Evolutionary conservation across 1,284 basidiomycete species (phyloP).

Genomic region (Pascua sp.): DNA sequence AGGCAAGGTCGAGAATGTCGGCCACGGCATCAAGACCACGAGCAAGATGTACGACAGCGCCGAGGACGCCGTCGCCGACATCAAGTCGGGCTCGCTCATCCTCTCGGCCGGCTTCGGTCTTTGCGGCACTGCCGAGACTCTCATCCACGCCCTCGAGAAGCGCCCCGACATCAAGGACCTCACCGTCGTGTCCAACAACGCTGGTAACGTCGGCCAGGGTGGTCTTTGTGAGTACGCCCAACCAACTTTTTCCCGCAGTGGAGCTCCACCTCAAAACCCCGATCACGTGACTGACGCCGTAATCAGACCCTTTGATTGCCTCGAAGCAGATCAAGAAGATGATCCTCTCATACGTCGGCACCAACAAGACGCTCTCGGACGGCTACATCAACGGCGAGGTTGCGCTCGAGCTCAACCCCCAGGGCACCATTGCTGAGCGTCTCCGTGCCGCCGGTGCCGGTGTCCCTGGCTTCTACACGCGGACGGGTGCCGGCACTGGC

Average conservation of each 20-base stretch:
- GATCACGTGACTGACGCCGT: neutral
- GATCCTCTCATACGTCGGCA: slow-evolving; percentile 81
- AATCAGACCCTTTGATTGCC: slow-evolving; percentile 69
- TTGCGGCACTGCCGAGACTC: slow-evolving; percentile 62
- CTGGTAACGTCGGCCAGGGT: slow-evolving; percentile 65
- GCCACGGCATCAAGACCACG: slow-evolving; percentile 27
- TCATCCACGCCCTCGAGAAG: slow-evolving; percentile 73
- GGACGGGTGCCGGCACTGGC: slow-evolving; percentile 83
- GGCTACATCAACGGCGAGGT: slow-evolving; percentile 78
- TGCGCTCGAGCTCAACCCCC: slow-evolving; percentile 81
- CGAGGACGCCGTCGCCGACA: slow-evolving; percentile 75
- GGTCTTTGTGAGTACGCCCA: slow-evolving; percentile 65
- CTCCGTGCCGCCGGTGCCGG: slow-evolving; percentile 88
- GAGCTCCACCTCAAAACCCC: neutral
- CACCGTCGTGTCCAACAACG: slow-evolving; percentile 87
- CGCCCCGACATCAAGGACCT: slow-evolving; percentile 68
- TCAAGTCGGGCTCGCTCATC: slow-evolving; percentile 72
- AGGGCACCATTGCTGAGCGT: slow-evolving; percentile 88
- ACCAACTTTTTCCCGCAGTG: neutral
- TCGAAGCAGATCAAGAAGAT: slow-evolving; percentile 72
- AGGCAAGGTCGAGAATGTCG: slow-evolving; percentile 17
- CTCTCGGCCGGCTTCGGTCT: slow-evolving; percentile 66
- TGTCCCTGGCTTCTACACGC: slow-evolving; percentile 93
- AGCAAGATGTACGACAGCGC: slow-evolving; percentile 71
- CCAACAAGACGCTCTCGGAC: slow-evolving; percentile 52